Conservation (phyloP, 768 basidiomycete genomes). For the Pleurotus djamor region DNA sequence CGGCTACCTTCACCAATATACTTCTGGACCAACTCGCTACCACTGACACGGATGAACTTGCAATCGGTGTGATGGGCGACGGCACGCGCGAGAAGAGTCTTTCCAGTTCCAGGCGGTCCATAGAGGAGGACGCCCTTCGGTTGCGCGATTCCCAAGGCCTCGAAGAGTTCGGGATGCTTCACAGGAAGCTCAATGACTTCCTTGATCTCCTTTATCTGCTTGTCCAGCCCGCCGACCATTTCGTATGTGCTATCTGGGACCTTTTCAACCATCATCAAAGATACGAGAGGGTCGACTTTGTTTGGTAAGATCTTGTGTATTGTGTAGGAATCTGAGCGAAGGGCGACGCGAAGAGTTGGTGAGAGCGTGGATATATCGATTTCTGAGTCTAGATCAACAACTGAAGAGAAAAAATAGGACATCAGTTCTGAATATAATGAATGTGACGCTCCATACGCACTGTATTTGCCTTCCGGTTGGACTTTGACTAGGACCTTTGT, state of each 20-base stretch:
- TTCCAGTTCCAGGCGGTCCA: slow-evolving; percentile 95
- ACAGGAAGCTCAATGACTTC: slow-evolving; percentile 98
- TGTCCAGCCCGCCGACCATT: slow-evolving; percentile 99
- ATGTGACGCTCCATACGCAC: slow-evolving; percentile 48
- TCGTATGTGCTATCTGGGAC: slow-evolving; percentile 99
- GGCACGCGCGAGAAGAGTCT: slow-evolving; percentile 92
- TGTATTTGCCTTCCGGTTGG: slow-evolving; percentile 99
- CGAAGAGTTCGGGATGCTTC: slow-evolving; percentile 96
- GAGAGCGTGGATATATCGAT: slow-evolving; percentile 81
- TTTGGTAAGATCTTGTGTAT: slow-evolving; percentile 96
- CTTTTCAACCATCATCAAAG: slow-evolving; percentile 99
- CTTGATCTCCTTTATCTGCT: slow-evolving; percentile 97
- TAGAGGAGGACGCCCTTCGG: slow-evolving; percentile 96
- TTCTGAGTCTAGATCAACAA: slow-evolving; percentile 90
- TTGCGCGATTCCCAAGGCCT: slow-evolving; percentile 93
- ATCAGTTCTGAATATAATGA: background rate
- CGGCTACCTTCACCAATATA: slow-evolving; percentile 96
- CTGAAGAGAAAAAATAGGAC: slow-evolving; percentile 33
- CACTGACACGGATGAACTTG: slow-evolving; percentile 94
- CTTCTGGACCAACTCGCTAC: slow-evolving; percentile 94
- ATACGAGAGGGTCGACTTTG: slow-evolving; percentile 97
- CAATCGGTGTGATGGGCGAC: slow-evolving; percentile 98
- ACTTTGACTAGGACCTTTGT: slow-evolving; percentile 98
- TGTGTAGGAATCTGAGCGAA: slow-evolving; percentile 94
- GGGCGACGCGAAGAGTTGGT: slow-evolving; percentile 87